These are phyloP conservation scores for Xylariomycetidae sp. DNA, from an alignment of 2,329 filamentous ascomycete species.

Conservation along the genomic window DNA sequence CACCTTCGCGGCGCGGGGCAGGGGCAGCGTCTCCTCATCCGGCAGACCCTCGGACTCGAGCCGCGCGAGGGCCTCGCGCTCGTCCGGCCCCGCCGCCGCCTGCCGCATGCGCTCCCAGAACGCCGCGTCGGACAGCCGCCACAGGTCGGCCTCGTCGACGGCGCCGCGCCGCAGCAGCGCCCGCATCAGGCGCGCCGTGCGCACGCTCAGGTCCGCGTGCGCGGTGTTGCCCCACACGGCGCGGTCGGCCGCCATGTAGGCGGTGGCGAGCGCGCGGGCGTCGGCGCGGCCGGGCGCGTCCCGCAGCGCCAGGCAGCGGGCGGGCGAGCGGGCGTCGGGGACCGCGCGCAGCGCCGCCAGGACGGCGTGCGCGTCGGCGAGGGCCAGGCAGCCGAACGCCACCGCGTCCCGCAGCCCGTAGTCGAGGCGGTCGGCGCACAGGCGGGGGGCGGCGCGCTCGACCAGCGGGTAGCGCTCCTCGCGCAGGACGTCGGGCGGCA, in stretches of 20 bases:
- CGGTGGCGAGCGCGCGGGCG: constrained; percentile 26
- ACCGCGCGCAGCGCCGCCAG: constrained; percentile 23
- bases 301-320: constrained; percentile 27
- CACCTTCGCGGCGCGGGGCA: constrained; percentile 24
- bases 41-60: constrained; percentile 18
- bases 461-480: constrained; percentile 33
- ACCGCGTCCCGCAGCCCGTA: constrained; percentile 32
- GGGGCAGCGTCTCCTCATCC: constrained; percentile 16
- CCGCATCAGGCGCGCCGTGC: constrained; percentile 28
- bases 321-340: constrained; percentile 17
- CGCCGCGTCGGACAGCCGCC: constrained; percentile 27
- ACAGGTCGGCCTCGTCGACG: constrained; percentile 26
- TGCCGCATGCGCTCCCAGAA: constrained; percentile 28
- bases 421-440: constrained; percentile 34
- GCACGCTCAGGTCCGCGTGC: constrained; percentile 28
- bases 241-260: constrained; percentile 28
- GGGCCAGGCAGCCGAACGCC: constrained; percentile 24
- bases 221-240: constrained; percentile 33
- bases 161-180: constrained; percentile 12
- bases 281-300: constrained; percentile 16
- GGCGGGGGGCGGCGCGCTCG: constrained; percentile 30
- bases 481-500: constrained; percentile 26
- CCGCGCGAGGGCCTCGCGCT: constrained; percentile 14
- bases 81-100: constrained; percentile 8
- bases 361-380: constrained; percentile 23